Conservation (phyloP, 768 basidiomycete genomes). For the Podaxis sp. region DNA sequence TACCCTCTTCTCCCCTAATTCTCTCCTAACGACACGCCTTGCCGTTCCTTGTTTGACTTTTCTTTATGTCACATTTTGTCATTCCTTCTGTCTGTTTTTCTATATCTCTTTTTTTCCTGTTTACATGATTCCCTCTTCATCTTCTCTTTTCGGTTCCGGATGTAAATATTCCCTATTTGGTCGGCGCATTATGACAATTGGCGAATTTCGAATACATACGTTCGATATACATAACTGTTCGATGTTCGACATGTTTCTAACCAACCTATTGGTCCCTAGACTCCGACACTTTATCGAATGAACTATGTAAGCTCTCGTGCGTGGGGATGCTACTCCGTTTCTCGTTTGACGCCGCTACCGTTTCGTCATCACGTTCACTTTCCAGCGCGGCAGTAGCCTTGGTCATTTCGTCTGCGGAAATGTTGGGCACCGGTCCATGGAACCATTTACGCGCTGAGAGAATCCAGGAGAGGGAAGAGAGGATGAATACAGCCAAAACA, state of each 20-base stretch:
- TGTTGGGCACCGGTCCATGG: conserved; percentile 58
- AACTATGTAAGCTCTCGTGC: neutral
- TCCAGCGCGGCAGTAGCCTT: neutral
- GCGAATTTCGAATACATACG: neutral
- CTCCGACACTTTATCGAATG: neutral
- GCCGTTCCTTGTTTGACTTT: conserved; percentile 4
- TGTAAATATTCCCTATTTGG: conserved; percentile 6
- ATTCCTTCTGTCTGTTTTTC: neutral
- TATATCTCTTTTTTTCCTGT: neutral
- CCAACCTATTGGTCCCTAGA: neutral
- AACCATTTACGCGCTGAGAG: conserved; percentile 73
- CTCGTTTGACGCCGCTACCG: neutral
- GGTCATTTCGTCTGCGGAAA: conserved; percentile 29
- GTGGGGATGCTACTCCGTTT: neutral
- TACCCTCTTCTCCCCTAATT: neutral
- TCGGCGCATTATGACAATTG: neutral
- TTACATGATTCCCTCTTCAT: too few relatives aligned
- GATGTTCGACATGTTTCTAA: neutral
- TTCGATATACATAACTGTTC: neutral
- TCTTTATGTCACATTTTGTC: neutral
- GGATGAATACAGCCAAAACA: conserved; percentile 62
- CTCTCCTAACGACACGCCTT: neutral
- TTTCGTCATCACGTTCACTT: neutral
- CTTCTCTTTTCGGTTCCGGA: conserved; percentile 8
- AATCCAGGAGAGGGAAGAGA: conserved; percentile 64